Evolutionary conservation across 1,139 yeast genomes (phyloP), one percentile per base, ranked within the genome.

Genomic region (Arxiozyma heterogenica): DNA sequence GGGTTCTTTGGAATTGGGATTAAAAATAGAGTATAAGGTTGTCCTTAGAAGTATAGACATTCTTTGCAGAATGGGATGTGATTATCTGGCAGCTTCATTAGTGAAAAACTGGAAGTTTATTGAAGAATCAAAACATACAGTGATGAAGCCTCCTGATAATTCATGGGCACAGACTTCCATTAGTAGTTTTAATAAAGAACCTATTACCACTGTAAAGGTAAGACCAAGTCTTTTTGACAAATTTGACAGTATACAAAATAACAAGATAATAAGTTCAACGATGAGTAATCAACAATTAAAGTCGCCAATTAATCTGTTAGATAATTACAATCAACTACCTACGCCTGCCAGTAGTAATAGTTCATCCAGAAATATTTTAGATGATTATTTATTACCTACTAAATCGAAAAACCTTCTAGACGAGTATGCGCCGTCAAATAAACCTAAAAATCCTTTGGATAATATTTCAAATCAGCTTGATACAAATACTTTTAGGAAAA

Each of bases 51-150:
- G 84, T 8, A 78, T 86, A 15, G 73, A 78, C 48, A 85, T 88
- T 55, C 87, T 89, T 63, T 75, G 81, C 17, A 75, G 95, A 56
- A 89, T 91, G 96, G 98, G 98, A 0, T 91, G 98, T 71, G 96
- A 91, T 61, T 79, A 83, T 58, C 68, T 91, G 49, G 83, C 91
- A 0, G 65, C 87, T 21, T 76, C 82, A 49, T 67, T 90, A 51
- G 72, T 86, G 3, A 73, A 74, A 51, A 80, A 79, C 56, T 91
- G 97, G 97, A 71, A 72, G 39, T 91, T 90, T 64, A 69, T 75
- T 39, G 68, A 66, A 30, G 68, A 61, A 44, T 49, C 59, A 12
- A 57, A 51, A 52, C 54, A 52, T 43, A 49, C 41, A 5, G 51
- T 56, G 51, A 50, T 30, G 27, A 49, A 39, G 42, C 44, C 47